phyloP scores from a whole-genome alignment of 176 grass and related monocot genomes.

The Carex parvula region DNA sequence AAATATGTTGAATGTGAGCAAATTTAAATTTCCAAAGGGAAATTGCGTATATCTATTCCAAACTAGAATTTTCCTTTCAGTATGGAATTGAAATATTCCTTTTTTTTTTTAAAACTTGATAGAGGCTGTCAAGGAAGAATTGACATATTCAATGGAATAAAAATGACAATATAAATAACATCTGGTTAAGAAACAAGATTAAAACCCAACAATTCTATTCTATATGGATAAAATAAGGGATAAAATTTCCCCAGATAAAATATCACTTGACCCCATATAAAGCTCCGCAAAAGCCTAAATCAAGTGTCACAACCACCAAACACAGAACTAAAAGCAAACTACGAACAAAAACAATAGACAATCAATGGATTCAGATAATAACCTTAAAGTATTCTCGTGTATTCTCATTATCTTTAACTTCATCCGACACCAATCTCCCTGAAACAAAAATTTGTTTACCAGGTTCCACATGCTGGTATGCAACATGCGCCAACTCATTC shows the following conservation, averaged over 20 bases:
- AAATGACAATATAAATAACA: not conserved
- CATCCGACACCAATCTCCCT: constrained; percentile 77
- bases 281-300: not conserved
- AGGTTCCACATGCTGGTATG: constrained; percentile 69
- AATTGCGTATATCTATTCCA: not conserved
- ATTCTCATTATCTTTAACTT: constrained; percentile 59
- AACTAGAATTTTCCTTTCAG: not conserved
- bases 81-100: not conserved
- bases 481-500: constrained; percentile 75
- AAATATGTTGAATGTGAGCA: not conserved
- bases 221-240: not conserved
- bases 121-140: no score
- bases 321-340: not conserved
- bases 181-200: not conserved
- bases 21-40: not conserved
- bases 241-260: not conserved
- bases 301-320: not conserved
- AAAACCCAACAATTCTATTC: not conserved
- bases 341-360: not conserved
- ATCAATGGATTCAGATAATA: not conserved
- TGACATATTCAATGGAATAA: not conserved
- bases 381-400: constrained; percentile 81
- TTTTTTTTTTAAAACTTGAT: no score
- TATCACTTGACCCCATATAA: not conserved
- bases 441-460: constrained; percentile 72